Evolutionary conservation across 2,329 filamentous ascomycete genomes (phyloP).

Genomic region (Hypoxylon sp.): DNA sequence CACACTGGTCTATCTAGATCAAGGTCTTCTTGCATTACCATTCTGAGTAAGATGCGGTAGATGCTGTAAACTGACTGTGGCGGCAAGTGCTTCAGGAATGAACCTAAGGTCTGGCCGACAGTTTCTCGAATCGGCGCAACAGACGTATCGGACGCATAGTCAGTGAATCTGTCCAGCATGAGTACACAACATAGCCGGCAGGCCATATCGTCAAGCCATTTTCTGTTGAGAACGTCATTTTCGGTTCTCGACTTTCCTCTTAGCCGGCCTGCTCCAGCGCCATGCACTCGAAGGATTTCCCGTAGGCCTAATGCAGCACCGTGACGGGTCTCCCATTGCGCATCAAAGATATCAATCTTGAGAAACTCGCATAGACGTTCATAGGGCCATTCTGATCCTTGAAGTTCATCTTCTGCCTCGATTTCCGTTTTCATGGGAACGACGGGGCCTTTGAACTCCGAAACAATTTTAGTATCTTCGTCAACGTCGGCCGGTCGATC

Average conservation of each 20-base stretch:
- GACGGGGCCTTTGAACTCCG: slow-evolving; percentile 91
- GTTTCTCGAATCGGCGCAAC: slow-evolving; percentile 97
- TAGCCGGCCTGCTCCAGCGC: slow-evolving; percentile 85
- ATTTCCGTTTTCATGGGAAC: slow-evolving; percentile 89
- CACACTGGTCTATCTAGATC: slow-evolving; percentile 82
- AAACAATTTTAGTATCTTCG: slow-evolving; percentile 92
- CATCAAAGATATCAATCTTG: slow-evolving; percentile 92
- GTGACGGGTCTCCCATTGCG: slow-evolving; percentile 94
- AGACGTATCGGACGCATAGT: slow-evolving; percentile 97
- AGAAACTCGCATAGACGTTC: slow-evolving; percentile 95
- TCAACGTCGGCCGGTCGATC: slow-evolving; percentile 84
- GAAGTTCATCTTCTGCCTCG: slow-evolving; percentile 80
- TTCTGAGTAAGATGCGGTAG: slow-evolving; percentile 86
- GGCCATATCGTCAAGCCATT: slow-evolving; percentile 95
- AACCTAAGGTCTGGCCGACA: slow-evolving; percentile 92
- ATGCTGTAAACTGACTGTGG: slow-evolving; percentile 84
- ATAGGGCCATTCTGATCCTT: slow-evolving; percentile 92
- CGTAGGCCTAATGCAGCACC: slow-evolving; percentile 95
- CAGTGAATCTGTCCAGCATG: slow-evolving; percentile 97
- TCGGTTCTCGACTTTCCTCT: slow-evolving; percentile 78
- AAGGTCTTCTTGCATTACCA: slow-evolving; percentile 92
- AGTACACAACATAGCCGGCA: slow-evolving; percentile 95
- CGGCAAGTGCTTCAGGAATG: slow-evolving; percentile 87
- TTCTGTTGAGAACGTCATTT: slow-evolving; percentile 84
- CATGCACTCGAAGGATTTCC: slow-evolving; percentile 93